Conservation (phyloP, 148 eudicot species). For the Chenopodium formosanum region DNA sequence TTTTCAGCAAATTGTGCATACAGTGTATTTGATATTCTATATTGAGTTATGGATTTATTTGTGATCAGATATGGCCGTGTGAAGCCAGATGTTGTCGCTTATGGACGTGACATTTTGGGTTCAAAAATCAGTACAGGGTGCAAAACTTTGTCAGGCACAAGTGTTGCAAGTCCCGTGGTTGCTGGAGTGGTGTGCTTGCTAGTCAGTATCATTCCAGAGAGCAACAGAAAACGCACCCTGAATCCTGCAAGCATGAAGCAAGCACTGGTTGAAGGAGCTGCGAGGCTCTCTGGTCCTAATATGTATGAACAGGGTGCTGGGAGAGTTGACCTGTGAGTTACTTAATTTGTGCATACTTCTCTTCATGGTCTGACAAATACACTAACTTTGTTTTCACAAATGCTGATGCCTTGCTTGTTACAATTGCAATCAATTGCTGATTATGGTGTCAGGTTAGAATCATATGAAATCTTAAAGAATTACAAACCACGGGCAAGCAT, state of each 20-base stretch:
- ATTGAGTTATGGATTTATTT: neutral
- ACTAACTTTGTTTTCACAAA: conserved; percentile 8
- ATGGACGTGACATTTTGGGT: conserved; percentile 97
- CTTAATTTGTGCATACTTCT: neutral
- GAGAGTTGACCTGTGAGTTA: conserved; percentile 92
- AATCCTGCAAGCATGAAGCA: conserved; percentile 99
- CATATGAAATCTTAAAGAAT: conserved; percentile 79
- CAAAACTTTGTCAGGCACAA: conserved; percentile 93
- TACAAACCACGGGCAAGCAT: conserved; percentile 86
- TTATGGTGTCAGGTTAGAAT: conserved; percentile 72
- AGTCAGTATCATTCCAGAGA: conserved; percentile 85
- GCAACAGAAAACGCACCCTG: conserved; percentile 56
- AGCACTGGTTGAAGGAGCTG: conserved; percentile 97
- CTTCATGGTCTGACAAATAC: neutral
- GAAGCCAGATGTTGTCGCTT: conserved; percentile 97
- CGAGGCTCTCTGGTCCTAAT: conserved; percentile 92
- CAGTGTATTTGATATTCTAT: neutral
- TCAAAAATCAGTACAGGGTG: conserved; percentile 98
- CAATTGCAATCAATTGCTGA: conserved; percentile 10
- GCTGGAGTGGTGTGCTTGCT: conserved; percentile 98
- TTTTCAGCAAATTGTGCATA: neutral
- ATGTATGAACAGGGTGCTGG: conserved; percentile 99
- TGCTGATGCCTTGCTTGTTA: neutral
- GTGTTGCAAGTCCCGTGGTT: conserved; percentile 99
- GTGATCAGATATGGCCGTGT: conserved; percentile 90